Conservation (phyloP, 805 yeast genomes). For the Cyberlindnera mycetangii region DNA sequence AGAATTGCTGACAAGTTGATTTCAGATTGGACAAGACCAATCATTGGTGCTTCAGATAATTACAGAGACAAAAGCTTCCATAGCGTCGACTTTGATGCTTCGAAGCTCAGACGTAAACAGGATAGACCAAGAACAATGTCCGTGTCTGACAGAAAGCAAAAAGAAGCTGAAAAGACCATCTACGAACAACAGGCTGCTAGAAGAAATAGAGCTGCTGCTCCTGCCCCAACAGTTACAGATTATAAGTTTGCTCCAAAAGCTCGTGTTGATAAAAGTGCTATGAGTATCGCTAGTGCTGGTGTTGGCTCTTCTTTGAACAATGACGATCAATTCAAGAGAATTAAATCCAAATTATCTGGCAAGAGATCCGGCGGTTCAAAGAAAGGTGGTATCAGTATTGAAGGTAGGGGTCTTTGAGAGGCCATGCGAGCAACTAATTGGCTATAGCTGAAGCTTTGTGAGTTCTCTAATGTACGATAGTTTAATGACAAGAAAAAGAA, state of each 20-base stretch:
- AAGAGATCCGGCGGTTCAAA: conserved; percentile 32
- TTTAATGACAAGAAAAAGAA: too few species aligned
- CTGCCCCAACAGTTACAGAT: conserved; percentile 84
- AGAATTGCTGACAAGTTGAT: conserved; percentile 86
- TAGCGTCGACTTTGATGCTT: conserved; percentile 62
- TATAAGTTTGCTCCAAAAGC: conserved; percentile 89
- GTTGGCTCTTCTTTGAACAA: conserved; percentile 50
- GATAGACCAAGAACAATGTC: conserved; percentile 13
- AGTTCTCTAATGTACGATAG: conserved; percentile 1
- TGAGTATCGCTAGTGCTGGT: conserved; percentile 38
- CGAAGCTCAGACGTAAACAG: conserved; percentile 13
- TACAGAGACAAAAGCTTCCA: conserved; percentile 82
- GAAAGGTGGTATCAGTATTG: conserved; percentile 77
- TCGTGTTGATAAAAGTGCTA: conserved; percentile 43
- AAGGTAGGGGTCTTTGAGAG: conserved; percentile 31
- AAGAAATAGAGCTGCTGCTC: conserved; percentile 93
- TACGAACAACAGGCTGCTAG: conserved; percentile 90
- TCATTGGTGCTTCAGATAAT: conserved; percentile 91
- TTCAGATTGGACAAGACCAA: conserved; percentile 98
- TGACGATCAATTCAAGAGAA: conserved; percentile 79
- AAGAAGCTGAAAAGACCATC: conserved; percentile 48
- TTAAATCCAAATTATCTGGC: conserved; percentile 44
- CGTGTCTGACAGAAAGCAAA: conserved; percentile 10
- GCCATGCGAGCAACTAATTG: too few species aligned
- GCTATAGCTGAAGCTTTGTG: neutral